Evolutionary conservation across 2,329 filamentous ascomycete genomes (phyloP).

Genomic region (Apiospora sp.): DNA sequence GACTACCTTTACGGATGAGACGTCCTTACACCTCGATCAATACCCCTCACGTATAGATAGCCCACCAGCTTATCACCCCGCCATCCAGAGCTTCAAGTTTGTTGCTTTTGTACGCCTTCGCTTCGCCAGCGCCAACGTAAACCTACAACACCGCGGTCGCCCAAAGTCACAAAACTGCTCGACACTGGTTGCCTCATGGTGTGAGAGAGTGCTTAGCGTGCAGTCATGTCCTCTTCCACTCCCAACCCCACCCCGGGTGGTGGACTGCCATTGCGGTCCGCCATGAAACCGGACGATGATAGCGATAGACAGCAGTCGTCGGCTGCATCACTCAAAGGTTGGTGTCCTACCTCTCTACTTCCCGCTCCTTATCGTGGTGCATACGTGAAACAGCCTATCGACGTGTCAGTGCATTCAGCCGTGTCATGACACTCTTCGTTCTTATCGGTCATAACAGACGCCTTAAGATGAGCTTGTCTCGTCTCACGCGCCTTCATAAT

Average conservation of each 20-base stretch:
- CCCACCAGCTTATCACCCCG: conserved; percentile 6
- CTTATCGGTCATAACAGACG: background rate
- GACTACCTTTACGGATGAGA: background rate
- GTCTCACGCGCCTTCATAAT: background rate
- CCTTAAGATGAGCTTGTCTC: conserved; percentile 20
- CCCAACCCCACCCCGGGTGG: conserved; percentile 34
- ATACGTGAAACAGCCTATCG: conserved; percentile 16
- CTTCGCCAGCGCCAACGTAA: background rate
- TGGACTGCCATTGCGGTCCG: conserved; percentile 39
- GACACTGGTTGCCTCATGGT: background rate
- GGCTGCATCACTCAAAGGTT: conserved; percentile 39
- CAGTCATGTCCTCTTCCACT: conserved; percentile 28
- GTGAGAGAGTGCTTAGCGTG: background rate
- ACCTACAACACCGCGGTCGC: background rate
- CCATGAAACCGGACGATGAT: conserved; percentile 44
- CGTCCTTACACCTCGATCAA: background rate
- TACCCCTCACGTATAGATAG: conserved; percentile 15
- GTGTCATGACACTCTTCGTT: conserved; percentile 8
- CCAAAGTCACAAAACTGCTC: background rate
- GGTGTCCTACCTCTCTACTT: conserved; percentile 29
- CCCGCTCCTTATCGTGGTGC: conserved; percentile 7
- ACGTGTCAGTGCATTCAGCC: conserved; percentile 14
- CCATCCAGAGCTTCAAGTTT: background rate
- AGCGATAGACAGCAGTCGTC: conserved; percentile 35
- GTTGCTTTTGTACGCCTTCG: background rate